Conservation (phyloP, 495 filamentous ascomycete genomes). For the Penicillium angulare region DNA sequence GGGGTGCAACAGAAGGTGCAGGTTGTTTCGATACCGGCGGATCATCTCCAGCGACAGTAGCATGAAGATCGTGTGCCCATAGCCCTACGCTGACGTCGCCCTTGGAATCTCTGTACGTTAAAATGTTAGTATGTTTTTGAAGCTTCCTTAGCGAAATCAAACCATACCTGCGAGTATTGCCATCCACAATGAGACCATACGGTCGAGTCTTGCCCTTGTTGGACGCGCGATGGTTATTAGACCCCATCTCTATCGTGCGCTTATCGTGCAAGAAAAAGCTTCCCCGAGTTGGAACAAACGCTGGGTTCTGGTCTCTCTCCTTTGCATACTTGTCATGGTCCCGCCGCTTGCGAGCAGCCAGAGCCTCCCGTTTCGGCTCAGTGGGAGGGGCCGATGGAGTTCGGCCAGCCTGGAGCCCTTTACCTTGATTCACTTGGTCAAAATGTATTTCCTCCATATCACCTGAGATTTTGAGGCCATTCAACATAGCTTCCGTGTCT, state of each 20-base stretch:
- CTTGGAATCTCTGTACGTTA: slow-evolving; percentile 63
- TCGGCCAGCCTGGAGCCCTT: slow-evolving; percentile 26
- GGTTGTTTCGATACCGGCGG: slow-evolving; percentile 30
- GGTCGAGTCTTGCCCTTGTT: slow-evolving; percentile 46
- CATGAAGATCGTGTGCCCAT: slow-evolving; percentile 96
- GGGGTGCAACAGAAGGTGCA: slow-evolving; percentile 15
- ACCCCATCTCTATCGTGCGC: slow-evolving; percentile 67
- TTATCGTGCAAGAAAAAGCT: slow-evolving; percentile 98
- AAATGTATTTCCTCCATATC: slow-evolving; percentile 62
- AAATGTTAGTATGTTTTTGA: too few relatives aligned
- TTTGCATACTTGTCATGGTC: slow-evolving; percentile 91
- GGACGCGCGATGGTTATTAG: slow-evolving; percentile 58
- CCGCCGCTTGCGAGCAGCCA: slow-evolving; percentile 67
- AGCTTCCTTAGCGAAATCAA: too few relatives aligned
- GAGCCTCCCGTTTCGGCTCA: slow-evolving; percentile 43
- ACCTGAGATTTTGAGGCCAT: slow-evolving; percentile 68
- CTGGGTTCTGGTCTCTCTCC: slow-evolving; percentile 83
- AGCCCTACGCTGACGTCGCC: slow-evolving; percentile 74
- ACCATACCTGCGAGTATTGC: slow-evolving; percentile 43
- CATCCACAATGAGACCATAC: slow-evolving; percentile 47
- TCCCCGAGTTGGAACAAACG: slow-evolving; percentile 92
- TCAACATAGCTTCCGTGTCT: slow-evolving; percentile 89
- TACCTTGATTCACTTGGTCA: slow-evolving; percentile 53
- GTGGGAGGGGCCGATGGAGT: slow-evolving; percentile 42
- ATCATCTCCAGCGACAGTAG: slow-evolving; percentile 60